Evolutionary conservation across 164 flowering plant species (phyloP).

Genomic region (Aristolochia californica): DNA sequence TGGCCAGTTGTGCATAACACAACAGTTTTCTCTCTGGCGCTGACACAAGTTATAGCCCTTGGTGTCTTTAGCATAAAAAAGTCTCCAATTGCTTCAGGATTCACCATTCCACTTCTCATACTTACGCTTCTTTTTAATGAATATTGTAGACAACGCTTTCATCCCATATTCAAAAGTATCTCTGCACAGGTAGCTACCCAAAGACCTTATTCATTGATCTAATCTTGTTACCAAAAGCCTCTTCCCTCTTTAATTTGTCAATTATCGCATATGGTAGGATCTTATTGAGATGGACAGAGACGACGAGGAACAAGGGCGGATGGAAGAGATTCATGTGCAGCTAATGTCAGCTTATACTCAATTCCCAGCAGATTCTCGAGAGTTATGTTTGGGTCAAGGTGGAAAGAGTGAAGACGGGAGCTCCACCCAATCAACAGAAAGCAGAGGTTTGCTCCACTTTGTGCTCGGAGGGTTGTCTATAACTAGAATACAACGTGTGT

Average conservation of each 20-base stretch:
- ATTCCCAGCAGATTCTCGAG: constrained; percentile 12
- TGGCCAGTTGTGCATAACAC: constrained; percentile 92
- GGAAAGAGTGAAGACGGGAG: constrained; percentile 3
- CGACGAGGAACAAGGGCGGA: constrained; percentile 49
- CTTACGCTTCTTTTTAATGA: constrained; percentile 71
- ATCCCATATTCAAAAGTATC: constrained; percentile 43
- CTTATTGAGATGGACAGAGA: constrained; percentile 73
- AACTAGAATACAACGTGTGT: constrained; percentile 13
- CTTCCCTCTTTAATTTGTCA: neutral
- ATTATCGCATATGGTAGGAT: constrained; percentile 26
- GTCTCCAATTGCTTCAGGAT: constrained; percentile 65
- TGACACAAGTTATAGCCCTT: constrained; percentile 70
- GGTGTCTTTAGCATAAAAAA: constrained; percentile 75
- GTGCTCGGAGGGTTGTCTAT: constrained; percentile 7
- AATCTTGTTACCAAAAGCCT: no score
- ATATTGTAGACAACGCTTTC: constrained; percentile 75
- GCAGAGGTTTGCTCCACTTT: constrained; percentile 19
- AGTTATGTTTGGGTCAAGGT: constrained; percentile 1
- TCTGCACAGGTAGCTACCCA: constrained; percentile 49
- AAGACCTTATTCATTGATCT: neutral
- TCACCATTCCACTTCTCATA: constrained; percentile 60
- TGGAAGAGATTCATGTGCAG: constrained; percentile 47
- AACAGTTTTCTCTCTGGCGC: constrained; percentile 71
- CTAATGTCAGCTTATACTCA: constrained; percentile 53
- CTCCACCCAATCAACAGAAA: constrained; percentile 15